These are phyloP conservation scores for Ambrosiella beaveri DNA, from an alignment of 2,329 filamentous ascomycete genomes.

Conservation along the genomic window DNA sequence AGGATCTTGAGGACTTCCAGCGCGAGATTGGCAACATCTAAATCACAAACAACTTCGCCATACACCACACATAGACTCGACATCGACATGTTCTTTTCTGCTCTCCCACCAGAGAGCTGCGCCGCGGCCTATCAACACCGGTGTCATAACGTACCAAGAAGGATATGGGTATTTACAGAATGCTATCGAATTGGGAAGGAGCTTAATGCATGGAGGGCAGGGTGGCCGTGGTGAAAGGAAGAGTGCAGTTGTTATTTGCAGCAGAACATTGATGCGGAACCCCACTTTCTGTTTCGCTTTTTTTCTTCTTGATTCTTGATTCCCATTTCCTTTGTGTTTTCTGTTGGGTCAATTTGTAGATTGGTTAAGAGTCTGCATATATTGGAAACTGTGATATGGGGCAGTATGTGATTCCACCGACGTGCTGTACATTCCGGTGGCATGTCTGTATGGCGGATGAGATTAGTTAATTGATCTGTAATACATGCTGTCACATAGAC, in stretches of 20 bases:
- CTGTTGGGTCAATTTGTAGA: background rate
- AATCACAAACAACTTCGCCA: conserved; percentile 18
- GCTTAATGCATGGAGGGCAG: background rate
- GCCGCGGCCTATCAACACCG: background rate
- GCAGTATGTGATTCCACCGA: too few relatives aligned
- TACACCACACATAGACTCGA: background rate
- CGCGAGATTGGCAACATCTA: conserved; percentile 86
- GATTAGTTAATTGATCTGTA: too few relatives aligned
- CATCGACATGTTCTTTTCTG: conserved; percentile 1
- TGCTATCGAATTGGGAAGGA: background rate
- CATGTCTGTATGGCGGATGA: too few relatives aligned
- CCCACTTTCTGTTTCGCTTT: conserved; percentile 5
- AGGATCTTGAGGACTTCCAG: conserved; percentile 84
- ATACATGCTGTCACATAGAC: too few relatives aligned
- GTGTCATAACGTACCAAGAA: background rate
- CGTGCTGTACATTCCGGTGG: too few relatives aligned
- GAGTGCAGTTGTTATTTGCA: conserved; percentile 6
- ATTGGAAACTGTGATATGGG: too few relatives aligned
- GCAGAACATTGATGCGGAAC: conserved; percentile 8
- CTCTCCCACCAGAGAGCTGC: background rate
- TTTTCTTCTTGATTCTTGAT: conserved; percentile 4
- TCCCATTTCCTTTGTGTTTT: background rate
- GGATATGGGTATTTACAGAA: background rate
- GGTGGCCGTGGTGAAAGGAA: background rate
- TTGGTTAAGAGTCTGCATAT: too few relatives aligned